phyloP scores from a whole-genome alignment of 176 grass and related monocot genomes.

The Cenchrus purpureus region DNA sequence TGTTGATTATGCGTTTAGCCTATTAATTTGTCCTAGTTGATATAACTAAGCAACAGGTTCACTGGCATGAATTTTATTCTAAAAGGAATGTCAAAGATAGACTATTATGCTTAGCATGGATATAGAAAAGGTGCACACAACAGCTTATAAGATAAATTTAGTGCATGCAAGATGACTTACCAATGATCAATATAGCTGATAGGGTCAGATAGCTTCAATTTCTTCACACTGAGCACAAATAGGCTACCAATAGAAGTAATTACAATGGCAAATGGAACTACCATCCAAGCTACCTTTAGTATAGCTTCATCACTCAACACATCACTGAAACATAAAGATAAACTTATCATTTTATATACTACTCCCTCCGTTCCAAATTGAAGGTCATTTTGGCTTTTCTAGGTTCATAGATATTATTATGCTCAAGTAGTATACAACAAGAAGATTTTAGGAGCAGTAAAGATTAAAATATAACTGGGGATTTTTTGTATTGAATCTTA shows the following conservation, averaged over 20 bases:
- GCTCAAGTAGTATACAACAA: not conserved
- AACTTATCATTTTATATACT: not conserved
- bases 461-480: not conserved
- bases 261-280: conserved; percentile 85
- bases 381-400: too few species aligned
- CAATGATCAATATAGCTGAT: conserved; percentile 89
- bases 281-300: conserved; percentile 91
- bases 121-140: not conserved
- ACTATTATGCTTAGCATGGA: not conserved
- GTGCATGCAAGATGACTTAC: conserved; percentile 56
- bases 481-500: too few species aligned
- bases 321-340: conserved; percentile 62
- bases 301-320: conserved; percentile 61
- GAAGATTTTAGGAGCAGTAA: conserved; percentile 3
- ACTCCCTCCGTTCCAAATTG: too few species aligned
- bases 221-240: conserved; percentile 81
- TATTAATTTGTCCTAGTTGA: conserved; percentile 7
- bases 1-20: not conserved
- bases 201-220: conserved; percentile 75
- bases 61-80: not conserved
- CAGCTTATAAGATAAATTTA: conserved; percentile 19
- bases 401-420: too few species aligned
- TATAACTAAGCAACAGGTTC: conserved; percentile 19
- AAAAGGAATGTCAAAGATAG: not conserved
- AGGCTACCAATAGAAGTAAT: conserved; percentile 67